Evolutionary conservation across 768 basidiomycete species (phyloP), one percentile per base, ranked within the genome.

Genomic region (Porphyrellus cyaneotinctus): DNA sequence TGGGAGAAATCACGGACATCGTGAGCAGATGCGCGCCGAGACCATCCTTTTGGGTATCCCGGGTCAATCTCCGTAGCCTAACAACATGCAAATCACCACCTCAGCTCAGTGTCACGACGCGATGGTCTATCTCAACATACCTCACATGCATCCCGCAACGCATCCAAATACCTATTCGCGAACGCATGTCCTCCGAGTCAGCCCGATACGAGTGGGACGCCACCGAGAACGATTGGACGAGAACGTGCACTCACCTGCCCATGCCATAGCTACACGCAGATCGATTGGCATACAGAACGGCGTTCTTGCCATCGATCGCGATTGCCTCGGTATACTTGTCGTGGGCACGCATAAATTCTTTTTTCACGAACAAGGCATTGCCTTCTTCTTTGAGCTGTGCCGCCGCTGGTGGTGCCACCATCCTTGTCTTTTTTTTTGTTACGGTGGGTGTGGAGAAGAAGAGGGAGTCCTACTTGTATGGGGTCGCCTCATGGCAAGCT

Each of bases 301-400:
- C 46, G 3, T 38, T 56, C 33, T 20, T 23, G 20, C 14, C 47
- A 35, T 49, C 47, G 37, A 49, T 20, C 36, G 42, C 47, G 35
- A 45, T 48, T n/a, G 47, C 55, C 14, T 42, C 37, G n/a, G 37
- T 31, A 24, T 56, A 43, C 52, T 32, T 47, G 12, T 47, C 51
- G 23, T 47, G 13, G 3, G 54, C 51, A 14, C 10, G 22, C 2
- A 9, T 28, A 36, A 43, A 36, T 6, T 32, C 32, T 28, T 46
- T 53, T 31, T 42, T 31, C 7, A 17, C 18, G 3, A 56, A 53
- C 7, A 43, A 18, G 12, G 50, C 39, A 14, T 52, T 42, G 9
- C 43, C 54, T 9, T 33, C 43, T 41, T 38, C 33, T 31, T 47
- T 43, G 49, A 54, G 45, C 35, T 56, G 44, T 33, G 15, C 26